These are phyloP conservation scores for Sclerotinia glacialis DNA, from an alignment of 2,329 filamentous ascomycete species.

Conservation along the genomic window DNA sequence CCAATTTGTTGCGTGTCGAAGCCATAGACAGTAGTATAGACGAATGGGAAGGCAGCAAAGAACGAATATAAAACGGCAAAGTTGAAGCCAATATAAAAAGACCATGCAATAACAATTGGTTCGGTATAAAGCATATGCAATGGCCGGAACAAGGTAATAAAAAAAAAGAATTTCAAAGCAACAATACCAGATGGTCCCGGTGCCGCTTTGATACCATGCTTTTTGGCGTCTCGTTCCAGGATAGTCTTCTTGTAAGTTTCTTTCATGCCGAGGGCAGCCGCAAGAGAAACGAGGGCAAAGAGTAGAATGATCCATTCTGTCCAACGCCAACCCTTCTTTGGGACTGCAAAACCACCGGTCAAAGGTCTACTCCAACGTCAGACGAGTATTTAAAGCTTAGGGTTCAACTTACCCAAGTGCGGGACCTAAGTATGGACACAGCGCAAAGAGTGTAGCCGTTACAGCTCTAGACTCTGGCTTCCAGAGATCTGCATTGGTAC, in stretches of 20 bases:
- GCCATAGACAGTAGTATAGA: slow-evolving; percentile 58
- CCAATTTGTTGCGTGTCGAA: slow-evolving; percentile 58
- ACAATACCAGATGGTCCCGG: neutral
- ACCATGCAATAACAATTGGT: slow-evolving; percentile 62
- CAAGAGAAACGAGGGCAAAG: slow-evolving; percentile 2
- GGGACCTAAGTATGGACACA: slow-evolving; percentile 44
- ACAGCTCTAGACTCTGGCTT: slow-evolving; percentile 53
- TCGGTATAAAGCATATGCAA: slow-evolving; percentile 60
- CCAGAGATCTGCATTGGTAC: slow-evolving; percentile 64
- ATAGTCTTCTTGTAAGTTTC: neutral
- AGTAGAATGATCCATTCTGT: slow-evolving; percentile 22
- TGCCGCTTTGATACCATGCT: neutral
- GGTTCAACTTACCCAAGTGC: slow-evolving; percentile 17
- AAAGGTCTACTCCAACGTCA: slow-evolving; percentile 30
- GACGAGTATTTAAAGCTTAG: neutral
- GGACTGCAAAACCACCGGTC: slow-evolving; percentile 39
- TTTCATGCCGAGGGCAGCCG: neutral
- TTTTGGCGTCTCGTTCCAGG: neutral
- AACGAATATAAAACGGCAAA: slow-evolving; percentile 55
- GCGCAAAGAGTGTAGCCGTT: slow-evolving; percentile 52
- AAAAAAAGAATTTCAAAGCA: neutral
- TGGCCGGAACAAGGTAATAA: slow-evolving; percentile 58
- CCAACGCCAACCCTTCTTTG: slow-evolving; percentile 42
- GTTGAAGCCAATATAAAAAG: slow-evolving; percentile 44
- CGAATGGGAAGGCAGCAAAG: slow-evolving; percentile 61